These are phyloP conservation scores for Cercophora newfieldiana DNA, from an alignment of 495 filamentous ascomycete species.

Conservation along the genomic window DNA sequence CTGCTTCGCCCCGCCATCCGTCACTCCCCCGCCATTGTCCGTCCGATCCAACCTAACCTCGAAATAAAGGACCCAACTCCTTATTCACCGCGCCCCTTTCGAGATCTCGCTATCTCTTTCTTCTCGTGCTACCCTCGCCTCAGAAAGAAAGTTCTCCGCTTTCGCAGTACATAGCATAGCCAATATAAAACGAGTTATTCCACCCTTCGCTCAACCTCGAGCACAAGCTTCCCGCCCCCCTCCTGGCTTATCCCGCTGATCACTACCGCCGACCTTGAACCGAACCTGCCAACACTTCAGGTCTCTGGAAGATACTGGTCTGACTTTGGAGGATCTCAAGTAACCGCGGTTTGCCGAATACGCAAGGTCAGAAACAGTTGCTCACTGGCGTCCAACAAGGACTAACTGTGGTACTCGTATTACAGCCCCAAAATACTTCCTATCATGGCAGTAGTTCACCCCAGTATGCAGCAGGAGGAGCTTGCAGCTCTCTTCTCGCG, in stretches of 20 bases:
- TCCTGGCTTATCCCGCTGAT: slow-evolving; percentile 34
- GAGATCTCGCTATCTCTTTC: slow-evolving; percentile 12
- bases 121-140: slow-evolving; percentile 2
- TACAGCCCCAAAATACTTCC: slow-evolving; percentile 7
- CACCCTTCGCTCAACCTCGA: slow-evolving; percentile 35
- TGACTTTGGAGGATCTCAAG: neutral
- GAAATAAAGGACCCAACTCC: slow-evolving; percentile 12
- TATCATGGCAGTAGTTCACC: slow-evolving; percentile 39
- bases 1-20: neutral
- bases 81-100: slow-evolving; percentile 7
- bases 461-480: slow-evolving; percentile 61
- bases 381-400: slow-evolving; percentile 9
- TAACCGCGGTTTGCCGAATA: neutral
- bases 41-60: slow-evolving; percentile 14
- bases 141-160: slow-evolving; percentile 10
- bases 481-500: slow-evolving; percentile 66
- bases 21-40: slow-evolving; percentile 8
- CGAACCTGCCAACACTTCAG: slow-evolving; percentile 13
- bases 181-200: slow-evolving; percentile 51
- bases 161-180: slow-evolving; percentile 54
- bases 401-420: slow-evolving; percentile 20
- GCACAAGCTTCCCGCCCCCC: slow-evolving; percentile 21
- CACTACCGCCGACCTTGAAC: neutral
- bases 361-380: neutral
- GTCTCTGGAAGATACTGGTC: neutral